Percentiles rank a stretch among this genome's conserved stretches.
phyloP scores from a whole-genome alignment of 2,329 filamentous ascomycete genomes.

The Rachicladosporium sp. region DNA sequence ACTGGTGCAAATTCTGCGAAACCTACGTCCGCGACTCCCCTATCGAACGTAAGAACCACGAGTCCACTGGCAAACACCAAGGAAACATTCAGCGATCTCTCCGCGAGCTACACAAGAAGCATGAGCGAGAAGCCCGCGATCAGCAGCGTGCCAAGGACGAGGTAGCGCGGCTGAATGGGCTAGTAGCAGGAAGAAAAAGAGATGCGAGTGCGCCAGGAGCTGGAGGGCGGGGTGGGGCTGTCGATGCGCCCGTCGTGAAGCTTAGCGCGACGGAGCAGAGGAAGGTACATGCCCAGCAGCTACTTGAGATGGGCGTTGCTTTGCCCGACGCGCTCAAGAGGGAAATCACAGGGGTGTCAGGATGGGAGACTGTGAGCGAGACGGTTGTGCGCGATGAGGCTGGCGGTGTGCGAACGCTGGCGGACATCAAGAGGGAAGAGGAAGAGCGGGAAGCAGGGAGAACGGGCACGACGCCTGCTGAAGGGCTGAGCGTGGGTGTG shows the following conservation, averaged over 20 bases:
- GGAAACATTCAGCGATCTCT: constrained; percentile 79
- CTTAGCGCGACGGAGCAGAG: constrained; percentile 51
- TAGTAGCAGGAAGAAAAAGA: constrained; percentile 41
- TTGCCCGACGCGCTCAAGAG: constrained; percentile 66
- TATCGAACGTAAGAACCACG: constrained; percentile 55
- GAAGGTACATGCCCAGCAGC: constrained; percentile 73
- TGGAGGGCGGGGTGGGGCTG: constrained; percentile 10
- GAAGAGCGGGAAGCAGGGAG: constrained; percentile 16
- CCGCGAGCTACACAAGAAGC: constrained; percentile 72
- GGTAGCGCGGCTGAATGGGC: constrained; percentile 70
- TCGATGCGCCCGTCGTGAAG: constrained; percentile 17
- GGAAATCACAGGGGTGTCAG: constrained; percentile 77
- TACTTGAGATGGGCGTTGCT: constrained; percentile 75
- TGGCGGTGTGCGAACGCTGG: constrained; percentile 22
- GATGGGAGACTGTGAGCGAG: constrained; percentile 64
- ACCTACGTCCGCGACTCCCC: constrained; percentile 85
- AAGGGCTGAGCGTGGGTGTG: constrained; percentile 34
- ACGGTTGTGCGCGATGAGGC: constrained; percentile 19
- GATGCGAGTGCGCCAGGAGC: constrained; percentile 12
- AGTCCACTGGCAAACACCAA: constrained; percentile 24
- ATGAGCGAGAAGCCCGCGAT: constrained; percentile 70
- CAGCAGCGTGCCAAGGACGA: constrained; percentile 74
- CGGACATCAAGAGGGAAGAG: constrained; percentile 35
- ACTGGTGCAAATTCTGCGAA: constrained; percentile 97
- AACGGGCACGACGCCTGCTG: not conserved